Conservation (phyloP, 345 rosid species). For the Gossypium sturtianum region DNA sequence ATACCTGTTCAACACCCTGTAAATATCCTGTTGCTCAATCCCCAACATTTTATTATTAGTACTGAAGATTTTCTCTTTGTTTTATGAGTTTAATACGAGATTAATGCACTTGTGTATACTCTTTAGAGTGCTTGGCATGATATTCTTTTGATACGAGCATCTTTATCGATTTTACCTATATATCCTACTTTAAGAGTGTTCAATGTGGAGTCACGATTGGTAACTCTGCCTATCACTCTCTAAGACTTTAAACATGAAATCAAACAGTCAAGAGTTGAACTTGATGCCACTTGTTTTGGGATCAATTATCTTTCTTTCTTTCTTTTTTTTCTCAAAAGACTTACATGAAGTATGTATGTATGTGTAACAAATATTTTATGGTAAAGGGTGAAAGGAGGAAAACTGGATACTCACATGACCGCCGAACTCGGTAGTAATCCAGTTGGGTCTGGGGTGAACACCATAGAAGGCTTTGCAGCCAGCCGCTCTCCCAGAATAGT, state of each 20-base stretch:
- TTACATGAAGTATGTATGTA: background rate
- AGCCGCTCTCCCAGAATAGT: slow-evolving; percentile 13
- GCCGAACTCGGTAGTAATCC: slow-evolving; percentile 51
- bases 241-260: too few relatives aligned
- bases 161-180: too few relatives aligned
- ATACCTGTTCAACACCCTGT: slow-evolving; percentile 40
- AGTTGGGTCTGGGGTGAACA: slow-evolving; percentile 36
- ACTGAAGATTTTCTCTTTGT: background rate
- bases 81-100: background rate
- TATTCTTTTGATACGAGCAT: too few relatives aligned
- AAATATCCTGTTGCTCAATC: slow-evolving; percentile 33
- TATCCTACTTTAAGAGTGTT: too few relatives aligned
- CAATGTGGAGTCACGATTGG: too few relatives aligned
- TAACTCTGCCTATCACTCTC: too few relatives aligned
- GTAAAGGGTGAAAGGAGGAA: background rate
- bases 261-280: too few relatives aligned
- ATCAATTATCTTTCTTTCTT: background rate
- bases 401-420: slow-evolving; percentile 38
- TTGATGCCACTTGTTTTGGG: background rate
- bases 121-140: too few relatives aligned
- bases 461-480: slow-evolving; percentile 8
- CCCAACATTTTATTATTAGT: background rate
- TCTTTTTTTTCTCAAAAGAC: background rate
- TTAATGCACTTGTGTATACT: too few relatives aligned
- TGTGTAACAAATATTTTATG: background rate